These are phyloP conservation scores for Blumeria graminis DNA, from an alignment of 2,329 filamentous ascomycete species.

Conservation along the genomic window DNA sequence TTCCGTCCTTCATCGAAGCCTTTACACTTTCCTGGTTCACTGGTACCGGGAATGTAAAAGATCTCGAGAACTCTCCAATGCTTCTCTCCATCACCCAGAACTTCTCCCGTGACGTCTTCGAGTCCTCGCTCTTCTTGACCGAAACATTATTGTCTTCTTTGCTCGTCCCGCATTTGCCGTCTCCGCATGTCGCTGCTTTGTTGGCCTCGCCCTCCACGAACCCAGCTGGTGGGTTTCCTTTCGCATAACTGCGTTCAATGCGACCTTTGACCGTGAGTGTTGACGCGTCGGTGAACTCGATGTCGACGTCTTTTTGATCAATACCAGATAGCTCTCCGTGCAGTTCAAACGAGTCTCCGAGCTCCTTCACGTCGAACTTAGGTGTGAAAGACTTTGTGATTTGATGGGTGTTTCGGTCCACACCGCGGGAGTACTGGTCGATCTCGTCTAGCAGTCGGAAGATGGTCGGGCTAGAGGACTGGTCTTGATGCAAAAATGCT, in stretches of 20 bases:
- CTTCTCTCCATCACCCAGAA: slow-evolving; percentile 47
- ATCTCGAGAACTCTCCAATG: slow-evolving; percentile 16
- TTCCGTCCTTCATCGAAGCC: slow-evolving; percentile 39
- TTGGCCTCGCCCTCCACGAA: neutral
- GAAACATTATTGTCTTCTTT: too few relatives aligned
- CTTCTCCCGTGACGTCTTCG: neutral
- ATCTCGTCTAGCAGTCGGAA: slow-evolving; percentile 42
- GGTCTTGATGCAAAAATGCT: slow-evolving; percentile 17
- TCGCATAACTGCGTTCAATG: slow-evolving; percentile 28
- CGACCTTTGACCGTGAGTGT: slow-evolving; percentile 48
- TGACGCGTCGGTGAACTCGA: slow-evolving; percentile 57
- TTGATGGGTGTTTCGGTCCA: neutral
- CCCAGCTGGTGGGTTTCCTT: neutral
- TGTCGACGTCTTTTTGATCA: slow-evolving; percentile 45
- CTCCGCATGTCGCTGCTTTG: too few relatives aligned
- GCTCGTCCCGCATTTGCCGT: too few relatives aligned
- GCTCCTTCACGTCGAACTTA: slow-evolving; percentile 58
- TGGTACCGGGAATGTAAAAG: slow-evolving; percentile 40
- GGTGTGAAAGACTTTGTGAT: slow-evolving; percentile 34
- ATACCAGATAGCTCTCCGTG: slow-evolving; percentile 61
- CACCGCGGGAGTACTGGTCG: slow-evolving; percentile 25
- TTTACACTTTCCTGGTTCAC: slow-evolving; percentile 37
- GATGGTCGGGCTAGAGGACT: slow-evolving; percentile 31
- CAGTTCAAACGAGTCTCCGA: slow-evolving; percentile 43
- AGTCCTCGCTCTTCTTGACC: too few relatives aligned